A percentile compares a stretch with the other conserved stretches of the same genome.
Conservation (phyloP, 1,139 yeast species). For the Saccharomyces hybrid region DNA sequence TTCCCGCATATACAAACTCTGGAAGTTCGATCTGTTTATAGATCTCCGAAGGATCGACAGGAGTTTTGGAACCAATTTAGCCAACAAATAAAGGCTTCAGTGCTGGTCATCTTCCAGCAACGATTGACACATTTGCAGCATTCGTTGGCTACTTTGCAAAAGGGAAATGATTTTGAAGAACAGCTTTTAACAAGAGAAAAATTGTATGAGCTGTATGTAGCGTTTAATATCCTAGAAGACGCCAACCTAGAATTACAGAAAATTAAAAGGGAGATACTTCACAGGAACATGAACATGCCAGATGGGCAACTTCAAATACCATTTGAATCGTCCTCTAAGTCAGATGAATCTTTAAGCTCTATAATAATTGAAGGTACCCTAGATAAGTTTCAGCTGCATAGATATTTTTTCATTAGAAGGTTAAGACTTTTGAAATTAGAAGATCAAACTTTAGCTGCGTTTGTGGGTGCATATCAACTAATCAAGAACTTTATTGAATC, state of each 20-base stretch:
- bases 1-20: constrained; percentile 25
- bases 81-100: constrained; percentile 16
- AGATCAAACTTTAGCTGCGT: constrained; percentile 6
- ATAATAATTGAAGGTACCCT: constrained; percentile 13
- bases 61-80: constrained; percentile 28
- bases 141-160: neutral
- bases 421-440: constrained; percentile 16
- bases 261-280: constrained; percentile 12
- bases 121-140: constrained; percentile 13
- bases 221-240: constrained; percentile 23
- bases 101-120: constrained; percentile 24
- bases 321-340: constrained; percentile 8
- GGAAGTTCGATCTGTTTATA: constrained; percentile 31
- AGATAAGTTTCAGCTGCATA: constrained; percentile 17
- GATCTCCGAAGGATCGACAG: constrained; percentile 25
- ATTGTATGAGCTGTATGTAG: constrained; percentile 19
- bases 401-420: constrained; percentile 20
- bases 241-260: constrained; percentile 17
- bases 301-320: constrained; percentile 23
- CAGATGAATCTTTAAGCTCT: constrained; percentile 9
- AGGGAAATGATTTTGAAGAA: constrained; percentile 7
- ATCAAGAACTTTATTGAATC: constrained; percentile 14
- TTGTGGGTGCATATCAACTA: constrained; percentile 10
- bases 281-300: constrained; percentile 8
- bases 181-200: constrained; percentile 19